A percentile compares a stretch with the other conserved stretches of the same genome.
phyloP scores from a whole-genome alignment of 2,329 filamentous ascomycete species.

The Penicillium sp. region DNA sequence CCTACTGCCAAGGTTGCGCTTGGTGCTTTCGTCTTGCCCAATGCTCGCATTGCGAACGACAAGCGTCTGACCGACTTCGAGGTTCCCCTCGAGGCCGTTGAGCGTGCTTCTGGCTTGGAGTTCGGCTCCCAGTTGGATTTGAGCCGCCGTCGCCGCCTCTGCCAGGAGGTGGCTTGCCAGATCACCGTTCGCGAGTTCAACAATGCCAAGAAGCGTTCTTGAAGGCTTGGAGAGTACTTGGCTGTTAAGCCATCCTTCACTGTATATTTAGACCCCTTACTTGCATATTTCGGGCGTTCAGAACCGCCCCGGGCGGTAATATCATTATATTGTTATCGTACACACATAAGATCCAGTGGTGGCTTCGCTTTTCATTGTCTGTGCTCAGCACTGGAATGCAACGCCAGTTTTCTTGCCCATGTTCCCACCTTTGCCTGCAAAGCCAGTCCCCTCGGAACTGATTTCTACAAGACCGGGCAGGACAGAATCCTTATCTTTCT shows the following conservation, averaged over 20 bases:
- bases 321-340: conserved; percentile 14
- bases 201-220: conserved; percentile 52
- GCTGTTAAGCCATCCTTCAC: background rate
- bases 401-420: conserved; percentile 77
- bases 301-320: conserved; percentile 10
- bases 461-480: conserved; percentile 76
- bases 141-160: conserved; percentile 74
- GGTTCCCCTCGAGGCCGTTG: conserved; percentile 88
- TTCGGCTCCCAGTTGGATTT: conserved; percentile 79
- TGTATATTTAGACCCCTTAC: conserved; percentile 25
- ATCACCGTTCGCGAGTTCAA: conserved; percentile 79
- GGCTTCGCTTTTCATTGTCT: background rate
- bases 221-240: background rate
- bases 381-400: conserved; percentile 73
- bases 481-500: conserved; percentile 54
- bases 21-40: conserved; percentile 93
- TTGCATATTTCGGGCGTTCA: conserved; percentile 29
- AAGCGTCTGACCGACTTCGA: conserved; percentile 91
- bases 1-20: conserved; percentile 75
- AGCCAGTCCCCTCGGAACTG: conserved; percentile 85
- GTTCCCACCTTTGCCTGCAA: conserved; percentile 82
- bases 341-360: conserved; percentile 2
- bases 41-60: conserved; percentile 81
- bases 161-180: conserved; percentile 81
- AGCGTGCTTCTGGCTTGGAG: conserved; percentile 87